A percentile compares a stretch with the other conserved stretches of the same genome.
Evolutionary conservation across 768 basidiomycete species (phyloP).

Genomic region (Crassisporium funariophilum): DNA sequence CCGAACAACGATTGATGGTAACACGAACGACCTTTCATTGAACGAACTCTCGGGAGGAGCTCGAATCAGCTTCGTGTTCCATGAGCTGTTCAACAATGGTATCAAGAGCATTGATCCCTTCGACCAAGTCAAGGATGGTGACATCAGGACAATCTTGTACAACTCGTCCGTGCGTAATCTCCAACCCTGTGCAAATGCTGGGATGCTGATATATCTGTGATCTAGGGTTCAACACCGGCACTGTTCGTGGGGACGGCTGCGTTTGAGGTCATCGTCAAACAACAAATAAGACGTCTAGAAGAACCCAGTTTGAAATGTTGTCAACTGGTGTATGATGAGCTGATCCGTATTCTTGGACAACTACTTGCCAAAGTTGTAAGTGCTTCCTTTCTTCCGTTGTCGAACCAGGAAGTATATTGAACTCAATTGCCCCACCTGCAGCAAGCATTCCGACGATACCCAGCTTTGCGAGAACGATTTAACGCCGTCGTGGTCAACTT

Average conservation of each 20-base stretch:
- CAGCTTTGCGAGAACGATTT: conserved; percentile 95
- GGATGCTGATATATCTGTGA: not conserved
- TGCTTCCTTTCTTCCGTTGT: conserved; percentile 14
- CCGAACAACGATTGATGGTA: conserved; percentile 95
- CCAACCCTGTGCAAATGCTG: not conserved
- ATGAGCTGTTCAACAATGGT: conserved; percentile 97
- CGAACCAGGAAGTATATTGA: not conserved
- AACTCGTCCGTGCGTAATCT: conserved; percentile 86
- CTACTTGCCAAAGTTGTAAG: conserved; percentile 86
- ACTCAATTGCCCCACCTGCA: conserved; percentile 31
- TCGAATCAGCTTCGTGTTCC: conserved; percentile 98
- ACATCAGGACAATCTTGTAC: conserved; percentile 94
- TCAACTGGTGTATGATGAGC: conserved; percentile 94
- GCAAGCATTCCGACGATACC: conserved; percentile 97
- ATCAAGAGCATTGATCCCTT: conserved; percentile 97
- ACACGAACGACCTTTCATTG: conserved; percentile 90
- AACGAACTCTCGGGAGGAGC: conserved; percentile 99
- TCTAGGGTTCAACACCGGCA: conserved; percentile 90
- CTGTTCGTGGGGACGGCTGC: conserved; percentile 96
- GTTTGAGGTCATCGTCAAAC: conserved; percentile 98
- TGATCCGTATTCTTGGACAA: conserved; percentile 94
- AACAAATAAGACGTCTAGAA: conserved; percentile 96
- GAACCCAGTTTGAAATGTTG: conserved; percentile 94
- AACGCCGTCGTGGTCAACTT: conserved; percentile 95
- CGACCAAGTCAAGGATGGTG: conserved; percentile 98